phyloP scores from a whole-genome alignment of 2,329 filamentous ascomycete genomes.

The Diplodia intermedia region DNA sequence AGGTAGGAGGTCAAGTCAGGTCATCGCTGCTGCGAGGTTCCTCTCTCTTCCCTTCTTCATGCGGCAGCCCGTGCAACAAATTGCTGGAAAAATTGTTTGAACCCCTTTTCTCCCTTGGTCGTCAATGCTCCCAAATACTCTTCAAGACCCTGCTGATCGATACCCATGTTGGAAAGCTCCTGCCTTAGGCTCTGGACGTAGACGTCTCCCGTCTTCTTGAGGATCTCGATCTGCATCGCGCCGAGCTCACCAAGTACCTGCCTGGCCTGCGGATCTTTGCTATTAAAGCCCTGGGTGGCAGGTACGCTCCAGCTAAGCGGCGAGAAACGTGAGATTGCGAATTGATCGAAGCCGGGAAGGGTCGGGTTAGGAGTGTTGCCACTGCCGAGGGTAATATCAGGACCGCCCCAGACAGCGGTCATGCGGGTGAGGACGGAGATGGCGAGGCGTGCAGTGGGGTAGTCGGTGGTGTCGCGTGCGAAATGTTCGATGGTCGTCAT shows the following conservation, averaged over 20 bases:
- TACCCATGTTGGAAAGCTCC: conserved; percentile 70
- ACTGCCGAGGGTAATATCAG: conserved; percentile 57
- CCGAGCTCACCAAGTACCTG: conserved; percentile 90
- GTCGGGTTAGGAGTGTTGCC: conserved; percentile 42
- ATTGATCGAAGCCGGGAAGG: conserved; percentile 87
- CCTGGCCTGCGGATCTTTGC: conserved; percentile 85
- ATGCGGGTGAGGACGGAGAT: conserved; percentile 84
- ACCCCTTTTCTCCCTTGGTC: conserved; percentile 37
- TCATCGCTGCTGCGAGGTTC: not conserved
- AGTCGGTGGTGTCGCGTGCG: conserved; percentile 75
- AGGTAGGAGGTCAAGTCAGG: not conserved
- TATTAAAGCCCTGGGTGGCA: conserved; percentile 77
- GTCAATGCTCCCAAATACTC: conserved; percentile 64
- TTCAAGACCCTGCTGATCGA: conserved; percentile 68
- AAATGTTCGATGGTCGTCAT: conserved; percentile 85
- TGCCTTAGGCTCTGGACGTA: conserved; percentile 75
- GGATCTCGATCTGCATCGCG: conserved; percentile 84
- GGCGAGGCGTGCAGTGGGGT: conserved; percentile 73
- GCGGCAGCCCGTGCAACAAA: conserved; percentile 28
- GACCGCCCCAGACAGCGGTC: conserved; percentile 88
- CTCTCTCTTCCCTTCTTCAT: not conserved
- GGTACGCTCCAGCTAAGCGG: conserved; percentile 89
- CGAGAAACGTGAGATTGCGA: conserved; percentile 89
- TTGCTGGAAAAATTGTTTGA: conserved; percentile 32
- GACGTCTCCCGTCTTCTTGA: conserved; percentile 83